Conservation (phyloP, 2,329 filamentous ascomycete species). For the Aureobasidium lini region DNA sequence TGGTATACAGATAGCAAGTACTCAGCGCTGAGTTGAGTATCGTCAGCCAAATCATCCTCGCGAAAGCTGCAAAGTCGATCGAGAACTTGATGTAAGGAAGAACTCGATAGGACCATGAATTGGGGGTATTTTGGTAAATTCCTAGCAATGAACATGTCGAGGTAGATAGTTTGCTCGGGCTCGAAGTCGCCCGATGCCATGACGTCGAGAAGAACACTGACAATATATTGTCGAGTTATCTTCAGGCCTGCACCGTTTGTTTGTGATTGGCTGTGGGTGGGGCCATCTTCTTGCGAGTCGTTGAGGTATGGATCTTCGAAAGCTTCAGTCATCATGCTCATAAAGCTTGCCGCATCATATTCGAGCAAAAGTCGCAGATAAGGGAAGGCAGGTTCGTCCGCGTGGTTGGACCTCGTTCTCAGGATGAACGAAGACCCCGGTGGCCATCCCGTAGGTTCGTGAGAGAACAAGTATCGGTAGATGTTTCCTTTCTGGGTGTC, state of each 20-base stretch:
- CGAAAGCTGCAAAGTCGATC: constrained; percentile 79
- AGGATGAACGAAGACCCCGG: constrained; percentile 26
- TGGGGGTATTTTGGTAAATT: constrained; percentile 96
- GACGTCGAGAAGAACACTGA: constrained; percentile 83
- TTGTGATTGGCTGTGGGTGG: constrained; percentile 42
- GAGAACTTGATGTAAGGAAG: constrained; percentile 73
- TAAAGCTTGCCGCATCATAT: constrained; percentile 84
- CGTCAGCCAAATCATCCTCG: constrained; percentile 70
- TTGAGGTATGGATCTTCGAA: constrained; percentile 95
- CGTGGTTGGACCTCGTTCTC: constrained; percentile 41
- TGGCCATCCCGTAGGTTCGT: constrained; percentile 69
- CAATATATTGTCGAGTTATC: constrained; percentile 79
- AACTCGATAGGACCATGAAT: constrained; percentile 84
- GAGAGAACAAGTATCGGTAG: constrained; percentile 90
- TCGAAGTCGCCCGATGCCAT: constrained; percentile 75
- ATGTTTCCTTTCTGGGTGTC: constrained; percentile 75
- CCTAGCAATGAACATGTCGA: constrained; percentile 97
- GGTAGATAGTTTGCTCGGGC: constrained; percentile 76
- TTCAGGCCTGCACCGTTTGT: constrained; percentile 20
- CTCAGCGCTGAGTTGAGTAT: constrained; percentile 94
- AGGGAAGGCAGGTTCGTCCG: constrained; percentile 68
- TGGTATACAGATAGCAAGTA: constrained; percentile 92
- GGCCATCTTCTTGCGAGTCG: constrained; percentile 56
- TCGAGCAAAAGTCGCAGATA: constrained; percentile 77
- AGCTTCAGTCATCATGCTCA: constrained; percentile 93